These are phyloP conservation scores for Pythium pyrilobum DNA, from an alignment of 352 stramenopile genomes.

Conservation along the genomic window DNA sequence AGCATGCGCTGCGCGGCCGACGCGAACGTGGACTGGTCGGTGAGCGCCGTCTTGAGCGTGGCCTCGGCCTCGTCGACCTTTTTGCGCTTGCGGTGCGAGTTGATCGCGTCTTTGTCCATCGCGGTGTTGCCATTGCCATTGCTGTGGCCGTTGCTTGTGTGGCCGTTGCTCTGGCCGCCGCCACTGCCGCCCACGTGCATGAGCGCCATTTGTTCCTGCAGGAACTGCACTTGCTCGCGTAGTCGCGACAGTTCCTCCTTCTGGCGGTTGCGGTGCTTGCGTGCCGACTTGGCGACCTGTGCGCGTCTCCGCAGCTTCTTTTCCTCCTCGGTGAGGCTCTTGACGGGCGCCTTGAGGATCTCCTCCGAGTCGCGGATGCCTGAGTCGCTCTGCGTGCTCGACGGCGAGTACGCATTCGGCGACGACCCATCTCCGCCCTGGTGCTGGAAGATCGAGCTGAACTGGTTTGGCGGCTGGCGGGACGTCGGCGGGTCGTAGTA, in stretches of 20 bases:
- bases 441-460: neutral
- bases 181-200: conserved; percentile 38
- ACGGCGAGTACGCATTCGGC: conserved; percentile 28
- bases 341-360: conserved; percentile 74
- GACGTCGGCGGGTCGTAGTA: conserved; percentile 19
- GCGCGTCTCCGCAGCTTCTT: conserved; percentile 76
- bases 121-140: conserved; percentile 24
- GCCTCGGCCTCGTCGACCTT: conserved; percentile 42
- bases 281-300: conserved; percentile 76
- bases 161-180: too few relatives aligned
- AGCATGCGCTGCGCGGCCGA: conserved; percentile 15
- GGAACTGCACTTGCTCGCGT: conserved; percentile 60
- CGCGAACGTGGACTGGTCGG: conserved; percentile 20
- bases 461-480: neutral
- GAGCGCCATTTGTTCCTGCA: conserved; percentile 76
- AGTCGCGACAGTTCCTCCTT: conserved; percentile 74
- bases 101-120: conserved; percentile 49
- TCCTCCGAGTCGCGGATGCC: conserved; percentile 57
- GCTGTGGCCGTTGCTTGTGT: conserved; percentile 12
- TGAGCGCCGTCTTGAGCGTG: conserved; percentile 24
- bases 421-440: conserved; percentile 7
- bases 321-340: conserved; percentile 78
- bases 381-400: conserved; percentile 35
- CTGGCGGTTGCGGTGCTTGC: conserved; percentile 79
- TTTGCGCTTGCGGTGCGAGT: conserved; percentile 66